These are phyloP conservation scores for Cinnamomum chago DNA, from an alignment of 164 flowering plant species.

Conservation along the genomic window DNA sequence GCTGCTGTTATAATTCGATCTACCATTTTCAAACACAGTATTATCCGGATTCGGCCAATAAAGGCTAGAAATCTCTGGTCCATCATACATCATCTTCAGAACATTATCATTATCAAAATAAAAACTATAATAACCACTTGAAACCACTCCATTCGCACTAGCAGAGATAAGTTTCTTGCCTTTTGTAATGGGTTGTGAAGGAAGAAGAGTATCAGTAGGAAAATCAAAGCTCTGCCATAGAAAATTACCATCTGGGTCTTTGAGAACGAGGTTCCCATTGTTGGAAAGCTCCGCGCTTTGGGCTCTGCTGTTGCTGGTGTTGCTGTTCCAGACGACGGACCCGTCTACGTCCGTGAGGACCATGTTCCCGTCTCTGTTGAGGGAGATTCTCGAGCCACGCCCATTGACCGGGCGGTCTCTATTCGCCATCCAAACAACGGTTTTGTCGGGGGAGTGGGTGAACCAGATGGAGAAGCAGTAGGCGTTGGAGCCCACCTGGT, in stretches of 20 bases:
- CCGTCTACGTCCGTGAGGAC: conserved; percentile 10
- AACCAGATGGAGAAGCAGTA: conserved; percentile 23
- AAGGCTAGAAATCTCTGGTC: conserved; percentile 9
- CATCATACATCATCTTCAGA: conserved; percentile 15
- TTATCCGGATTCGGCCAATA: conserved; percentile 16
- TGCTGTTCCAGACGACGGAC: conserved; percentile 14
- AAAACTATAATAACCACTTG: conserved; percentile 9
- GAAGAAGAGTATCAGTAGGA: conserved; percentile 19
- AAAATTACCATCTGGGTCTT: conserved; percentile 7
- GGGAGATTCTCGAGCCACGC: conserved; percentile 7
- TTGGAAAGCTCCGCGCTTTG: neutral
- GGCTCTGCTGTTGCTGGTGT: conserved; percentile 6
- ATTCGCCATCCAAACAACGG: conserved; percentile 18
- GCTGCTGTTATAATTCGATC: conserved; percentile 16
- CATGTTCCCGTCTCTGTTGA: conserved; percentile 9
- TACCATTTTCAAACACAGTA: neutral
- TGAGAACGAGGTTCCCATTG: conserved; percentile 13
- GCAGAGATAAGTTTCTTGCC: conserved; percentile 8
- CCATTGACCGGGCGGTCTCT: conserved; percentile 15
- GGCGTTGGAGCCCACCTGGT: conserved; percentile 10
- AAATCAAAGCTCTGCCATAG: conserved; percentile 16
- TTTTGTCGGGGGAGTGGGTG: conserved; percentile 9
- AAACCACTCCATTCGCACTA: neutral
- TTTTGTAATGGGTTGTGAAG: conserved; percentile 11
- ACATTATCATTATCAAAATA: conserved; percentile 16